Evolutionary conservation across 331 rosid species (phyloP).

Genomic region (Erythrophleum ivorense): DNA sequence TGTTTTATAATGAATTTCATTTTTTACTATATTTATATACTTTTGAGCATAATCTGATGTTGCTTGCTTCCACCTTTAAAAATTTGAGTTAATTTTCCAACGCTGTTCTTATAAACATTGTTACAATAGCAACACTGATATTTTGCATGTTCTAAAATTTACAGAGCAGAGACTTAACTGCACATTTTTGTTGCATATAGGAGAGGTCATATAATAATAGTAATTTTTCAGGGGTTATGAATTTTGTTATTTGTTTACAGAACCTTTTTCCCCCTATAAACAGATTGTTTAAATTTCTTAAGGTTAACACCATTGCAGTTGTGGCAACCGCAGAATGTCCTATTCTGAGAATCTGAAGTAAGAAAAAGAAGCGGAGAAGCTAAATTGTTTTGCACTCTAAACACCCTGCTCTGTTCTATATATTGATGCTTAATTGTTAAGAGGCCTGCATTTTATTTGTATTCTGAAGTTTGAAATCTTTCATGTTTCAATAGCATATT

Average conservation of each 20-base stretch:
- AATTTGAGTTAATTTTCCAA: background rate
- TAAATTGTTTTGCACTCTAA: background rate
- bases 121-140: background rate
- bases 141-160: background rate
- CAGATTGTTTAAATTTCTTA: background rate
- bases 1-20: slow-evolving; percentile 7
- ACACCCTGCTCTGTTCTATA: background rate
- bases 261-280: background rate
- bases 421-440: slow-evolving; percentile 11
- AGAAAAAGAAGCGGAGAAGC: slow-evolving; percentile 5
- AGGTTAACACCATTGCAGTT: background rate
- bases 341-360: background rate
- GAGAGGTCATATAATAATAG: background rate
- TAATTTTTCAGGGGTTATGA: background rate
- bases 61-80: background rate
- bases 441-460: background rate
- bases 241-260: background rate
- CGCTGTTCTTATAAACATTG: background rate
- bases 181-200: background rate
- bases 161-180: background rate
- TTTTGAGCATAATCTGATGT: slow-evolving; percentile 18
- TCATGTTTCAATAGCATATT: background rate
- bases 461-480: slow-evolving; percentile 2
- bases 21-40: background rate
- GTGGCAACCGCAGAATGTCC: slow-evolving; percentile 9